Evolutionary conservation across 441 rosid species (phyloP).

Genomic region (Erodium trifolium): DNA sequence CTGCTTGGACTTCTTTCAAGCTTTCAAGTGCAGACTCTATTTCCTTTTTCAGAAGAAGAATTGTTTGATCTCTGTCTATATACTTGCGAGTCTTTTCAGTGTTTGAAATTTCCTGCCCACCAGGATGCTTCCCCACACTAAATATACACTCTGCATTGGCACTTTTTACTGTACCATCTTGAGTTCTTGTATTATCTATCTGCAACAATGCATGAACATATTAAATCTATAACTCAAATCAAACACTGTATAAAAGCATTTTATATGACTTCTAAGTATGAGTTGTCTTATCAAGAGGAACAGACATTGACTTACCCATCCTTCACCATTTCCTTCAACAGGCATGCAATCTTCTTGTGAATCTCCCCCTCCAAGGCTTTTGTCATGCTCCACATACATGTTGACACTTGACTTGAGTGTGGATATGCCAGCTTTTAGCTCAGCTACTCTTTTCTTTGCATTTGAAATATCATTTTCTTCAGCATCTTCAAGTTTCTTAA

Average conservation of each 20-base stretch:
- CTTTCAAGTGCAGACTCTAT: slow-evolving; percentile 72
- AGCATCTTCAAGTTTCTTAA: slow-evolving; percentile 49
- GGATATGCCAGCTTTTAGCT: slow-evolving; percentile 55
- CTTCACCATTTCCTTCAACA: slow-evolving; percentile 29
- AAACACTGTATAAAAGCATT: slow-evolving; percentile 20
- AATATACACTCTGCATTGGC: slow-evolving; percentile 27
- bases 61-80: slow-evolving; percentile 45
- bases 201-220: slow-evolving; percentile 34
- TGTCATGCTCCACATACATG: slow-evolving; percentile 30
- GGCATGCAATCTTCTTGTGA: slow-evolving; percentile 24
- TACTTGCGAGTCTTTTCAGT: slow-evolving; percentile 25
- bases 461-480: slow-evolving; percentile 50
- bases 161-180: slow-evolving; percentile 22
- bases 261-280: slow-evolving; percentile 18
- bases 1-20: slow-evolving; percentile 64
- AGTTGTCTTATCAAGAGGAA: slow-evolving; percentile 18
- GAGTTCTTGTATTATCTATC: slow-evolving; percentile 32
- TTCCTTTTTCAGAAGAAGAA: slow-evolving; percentile 68
- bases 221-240: slow-evolving; percentile 20
- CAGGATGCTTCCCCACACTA: slow-evolving; percentile 27
- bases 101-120: slow-evolving; percentile 25
- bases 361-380: slow-evolving; percentile 27
- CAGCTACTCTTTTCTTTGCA: slow-evolving; percentile 54
- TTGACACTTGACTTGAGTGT: slow-evolving; percentile 56
- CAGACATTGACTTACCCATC: slow-evolving; percentile 50